Conservation (phyloP, 1,284 basidiomycete species). For the Meripilus lineatus region DNA sequence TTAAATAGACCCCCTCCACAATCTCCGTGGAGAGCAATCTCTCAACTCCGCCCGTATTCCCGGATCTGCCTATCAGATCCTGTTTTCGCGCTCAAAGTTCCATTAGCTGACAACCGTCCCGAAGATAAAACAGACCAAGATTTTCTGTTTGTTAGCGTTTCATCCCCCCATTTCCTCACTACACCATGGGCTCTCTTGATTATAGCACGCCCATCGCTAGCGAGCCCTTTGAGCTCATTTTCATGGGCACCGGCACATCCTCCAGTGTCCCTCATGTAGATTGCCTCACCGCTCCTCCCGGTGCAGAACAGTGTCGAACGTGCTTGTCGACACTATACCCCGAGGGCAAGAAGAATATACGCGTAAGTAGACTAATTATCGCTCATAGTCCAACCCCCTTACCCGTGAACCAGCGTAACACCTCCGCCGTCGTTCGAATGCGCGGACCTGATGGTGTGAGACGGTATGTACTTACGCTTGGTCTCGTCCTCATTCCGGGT, state of each 20-base stretch:
- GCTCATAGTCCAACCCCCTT: slow-evolving; percentile 1
- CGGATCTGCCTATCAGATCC: too few species aligned
- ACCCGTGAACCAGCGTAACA: slow-evolving; percentile 47
- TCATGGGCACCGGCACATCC: slow-evolving; percentile 75
- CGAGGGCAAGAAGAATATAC: slow-evolving; percentile 68
- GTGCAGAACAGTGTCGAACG: slow-evolving; percentile 47
- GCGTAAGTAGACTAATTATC: slow-evolving; percentile 27
- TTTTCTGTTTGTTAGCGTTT: too few species aligned
- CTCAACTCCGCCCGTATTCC: too few species aligned
- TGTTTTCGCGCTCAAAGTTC: too few species aligned
- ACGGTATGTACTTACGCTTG: slow-evolving; percentile 38
- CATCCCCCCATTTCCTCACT: neutral
- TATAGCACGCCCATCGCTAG: slow-evolving; percentile 10
- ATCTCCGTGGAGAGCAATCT: too few species aligned
- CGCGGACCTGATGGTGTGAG: slow-evolving; percentile 43
- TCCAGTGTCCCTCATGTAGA: slow-evolving; percentile 60
- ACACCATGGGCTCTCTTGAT: slow-evolving; percentile 21
- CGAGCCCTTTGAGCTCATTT: slow-evolving; percentile 52
- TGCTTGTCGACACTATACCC: slow-evolving; percentile 62
- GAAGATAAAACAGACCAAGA: too few species aligned
- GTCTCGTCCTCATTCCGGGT: neutral
- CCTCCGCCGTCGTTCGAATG: slow-evolving; percentile 58
- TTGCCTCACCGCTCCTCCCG: slow-evolving; percentile 57
- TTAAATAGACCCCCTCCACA: too few species aligned
- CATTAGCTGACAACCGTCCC: too few species aligned